Conservation (phyloP, 2,329 filamentous ascomycete species). For the Phaeomoniella chlamydospora region DNA sequence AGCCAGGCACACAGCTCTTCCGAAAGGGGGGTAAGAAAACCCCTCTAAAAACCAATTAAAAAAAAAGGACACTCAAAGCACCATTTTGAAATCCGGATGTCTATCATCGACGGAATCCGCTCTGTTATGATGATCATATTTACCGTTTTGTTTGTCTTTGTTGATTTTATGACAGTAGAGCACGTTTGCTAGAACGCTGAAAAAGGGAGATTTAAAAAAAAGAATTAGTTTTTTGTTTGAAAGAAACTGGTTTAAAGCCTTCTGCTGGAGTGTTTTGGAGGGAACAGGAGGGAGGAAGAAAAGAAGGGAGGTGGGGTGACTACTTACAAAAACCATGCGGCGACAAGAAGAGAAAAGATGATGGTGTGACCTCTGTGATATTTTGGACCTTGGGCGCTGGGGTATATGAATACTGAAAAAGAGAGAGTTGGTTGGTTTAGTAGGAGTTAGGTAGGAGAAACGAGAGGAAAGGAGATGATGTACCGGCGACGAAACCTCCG, state of each 20-base stretch:
- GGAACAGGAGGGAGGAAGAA: constrained; percentile 7
- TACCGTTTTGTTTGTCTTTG: constrained; percentile 44
- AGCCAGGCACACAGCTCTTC: no score
- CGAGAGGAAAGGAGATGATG: background rate
- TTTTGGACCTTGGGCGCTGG: constrained; percentile 37
- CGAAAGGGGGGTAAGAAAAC: no score
- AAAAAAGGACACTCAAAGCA: no score
- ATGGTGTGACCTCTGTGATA: constrained; percentile 49
- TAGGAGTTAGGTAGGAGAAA: background rate
- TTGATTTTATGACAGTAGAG: constrained; percentile 51
- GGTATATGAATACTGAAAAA: constrained; percentile 43
- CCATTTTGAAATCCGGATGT: constrained; percentile 46
- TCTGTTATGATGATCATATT: constrained; percentile 42
- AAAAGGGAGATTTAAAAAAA: background rate
- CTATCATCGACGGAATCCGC: constrained; percentile 42
- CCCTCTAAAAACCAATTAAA: no score
- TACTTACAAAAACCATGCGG: constrained; percentile 50
- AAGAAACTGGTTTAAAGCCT: no score
- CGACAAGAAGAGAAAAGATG: constrained; percentile 44
- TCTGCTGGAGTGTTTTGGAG: no score
- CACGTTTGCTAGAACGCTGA: constrained; percentile 44
- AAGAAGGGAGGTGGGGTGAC: background rate
- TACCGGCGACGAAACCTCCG: constrained; percentile 46
- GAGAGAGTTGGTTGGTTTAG: background rate
- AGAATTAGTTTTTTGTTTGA: no score